Conservation (phyloP, 2,329 filamentous ascomycete species). For the Nectriaceae sp. region DNA sequence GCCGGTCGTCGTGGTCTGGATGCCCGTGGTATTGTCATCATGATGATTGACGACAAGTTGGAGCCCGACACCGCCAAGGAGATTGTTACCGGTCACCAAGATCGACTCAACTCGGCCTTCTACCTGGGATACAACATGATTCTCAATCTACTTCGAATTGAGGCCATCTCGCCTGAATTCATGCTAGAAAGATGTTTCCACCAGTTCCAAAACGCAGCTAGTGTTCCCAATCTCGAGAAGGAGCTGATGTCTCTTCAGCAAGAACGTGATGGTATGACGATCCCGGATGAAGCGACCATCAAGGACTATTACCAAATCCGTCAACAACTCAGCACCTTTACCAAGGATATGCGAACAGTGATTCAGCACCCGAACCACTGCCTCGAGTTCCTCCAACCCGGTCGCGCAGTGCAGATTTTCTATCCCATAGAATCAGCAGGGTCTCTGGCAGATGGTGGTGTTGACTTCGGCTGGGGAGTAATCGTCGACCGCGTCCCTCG, state of each 20-base stretch:
- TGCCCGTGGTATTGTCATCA: constrained; percentile 97
- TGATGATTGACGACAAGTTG: constrained; percentile 98
- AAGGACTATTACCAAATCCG: constrained; percentile 93
- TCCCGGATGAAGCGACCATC: constrained; percentile 83
- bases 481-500: constrained; percentile 74
- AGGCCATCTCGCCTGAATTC: constrained; percentile 97
- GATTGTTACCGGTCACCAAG: constrained; percentile 95
- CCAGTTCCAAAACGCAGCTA: constrained; percentile 95
- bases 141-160: constrained; percentile 92
- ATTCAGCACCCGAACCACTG: constrained; percentile 91
- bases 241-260: constrained; percentile 78
- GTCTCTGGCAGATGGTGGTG: constrained; percentile 35
- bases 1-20: constrained; percentile 96
- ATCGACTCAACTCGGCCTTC: constrained; percentile 96
- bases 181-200: constrained; percentile 99
- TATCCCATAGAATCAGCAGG: constrained; percentile 56
- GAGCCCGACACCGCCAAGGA: constrained; percentile 92
- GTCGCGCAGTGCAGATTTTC: constrained; percentile 86
- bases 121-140: constrained; percentile 99
- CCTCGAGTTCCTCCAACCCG: constrained; percentile 79
- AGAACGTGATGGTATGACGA: constrained; percentile 71
- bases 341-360: constrained; percentile 85
- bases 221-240: constrained; percentile 80
- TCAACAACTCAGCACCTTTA: constrained; percentile 80
- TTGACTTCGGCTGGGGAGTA: constrained; percentile 93